Evolutionary conservation across 345 rosid species (phyloP), one percentile per base, ranked within the genome.

Genomic region (Murraya paniculata): DNA sequence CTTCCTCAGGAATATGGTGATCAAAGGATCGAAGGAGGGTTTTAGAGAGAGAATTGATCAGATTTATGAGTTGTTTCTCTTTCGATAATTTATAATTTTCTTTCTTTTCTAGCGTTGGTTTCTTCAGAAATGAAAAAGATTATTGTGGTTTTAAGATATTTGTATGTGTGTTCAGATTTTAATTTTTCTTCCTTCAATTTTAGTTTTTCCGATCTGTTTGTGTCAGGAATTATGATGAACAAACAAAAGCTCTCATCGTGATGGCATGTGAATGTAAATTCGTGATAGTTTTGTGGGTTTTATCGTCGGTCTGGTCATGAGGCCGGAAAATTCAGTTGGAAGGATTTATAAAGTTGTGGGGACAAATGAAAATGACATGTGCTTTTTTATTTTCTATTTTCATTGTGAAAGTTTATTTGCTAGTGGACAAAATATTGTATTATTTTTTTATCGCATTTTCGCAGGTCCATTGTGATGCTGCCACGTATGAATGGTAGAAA

Each of bases 211-310:
- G 41, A 8, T 62, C 30, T 72, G 57, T 50, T 48, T 45, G 25
- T 9, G 21, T 7, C 28, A 27, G 71, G 36, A 48, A 64, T 71
- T 55, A 30, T 22, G 18, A 33, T 55, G 4, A 30, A 6, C 48
- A 14, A 48, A 27, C 68, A 10, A 10, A 7, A 58, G 31, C 16
- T 41, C 31, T 24, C 60, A 9, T 38, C 2, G 7, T 2, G 53
- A 80, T 85, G 87, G 83, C 84, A 74, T 64, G 70, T 53, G 57
- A n/a, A 9, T 82, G 85, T 85, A 82, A 83, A 85, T 78, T 84
- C 9, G 58, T 27, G 4, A 31, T 24, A 24, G 24, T 3, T 1
- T 4, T 14, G 0, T 71, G 82, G 70, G 77, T 69, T 59, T 67
- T 45, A 19, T 61, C 75, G 82, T 82, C 36, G 58, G 50, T 41